A percentile compares a stretch with the other conserved stretches of the same genome.
Evolutionary conservation across 1,284 basidiomycete species (phyloP).

Genomic region (Marasmius tenuissimus): DNA sequence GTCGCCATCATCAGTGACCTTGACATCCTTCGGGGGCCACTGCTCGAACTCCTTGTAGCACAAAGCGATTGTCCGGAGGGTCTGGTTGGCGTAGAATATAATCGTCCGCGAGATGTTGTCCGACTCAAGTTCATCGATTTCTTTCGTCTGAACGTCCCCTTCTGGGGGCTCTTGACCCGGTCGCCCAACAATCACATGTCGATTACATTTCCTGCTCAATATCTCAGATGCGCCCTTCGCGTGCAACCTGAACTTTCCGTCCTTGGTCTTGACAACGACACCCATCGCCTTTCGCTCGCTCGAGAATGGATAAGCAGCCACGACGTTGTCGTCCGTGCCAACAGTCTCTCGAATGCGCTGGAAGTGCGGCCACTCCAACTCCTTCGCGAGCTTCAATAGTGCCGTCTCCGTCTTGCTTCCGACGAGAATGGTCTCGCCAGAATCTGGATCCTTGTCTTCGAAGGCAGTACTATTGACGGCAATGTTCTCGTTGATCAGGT

Average conservation of each 20-base stretch:
- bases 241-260: slow-evolving; percentile 72
- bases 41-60: slow-evolving; percentile 87
- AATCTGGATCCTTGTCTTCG: slow-evolving; percentile 74
- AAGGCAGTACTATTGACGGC: slow-evolving; percentile 96
- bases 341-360: slow-evolving; percentile 58
- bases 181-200: slow-evolving; percentile 69
- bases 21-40: slow-evolving; percentile 76
- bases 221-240: slow-evolving; percentile 96
- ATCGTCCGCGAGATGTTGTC: slow-evolving; percentile 89
- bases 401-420: slow-evolving; percentile 98
- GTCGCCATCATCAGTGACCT: slow-evolving; percentile 51
- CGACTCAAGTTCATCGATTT: slow-evolving; percentile 63
- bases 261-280: slow-evolving; percentile 71
- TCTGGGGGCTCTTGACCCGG: slow-evolving; percentile 25
- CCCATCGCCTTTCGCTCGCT: slow-evolving; percentile 97
- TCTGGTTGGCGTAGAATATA: slow-evolving; percentile 97
- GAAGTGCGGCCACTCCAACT: slow-evolving; percentile 83
- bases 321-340: slow-evolving; percentile 48
- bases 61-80: slow-evolving; percentile 88
- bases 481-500: slow-evolving; percentile 84
- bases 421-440: slow-evolving; percentile 72
- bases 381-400: slow-evolving; percentile 86
- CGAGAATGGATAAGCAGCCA: slow-evolving; percentile 95
- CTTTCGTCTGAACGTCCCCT: slow-evolving; percentile 50
- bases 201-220: slow-evolving; percentile 72